Percentiles rank a stretch among this genome's conserved stretches.
These are phyloP conservation scores for Colletotrichum scovillei DNA, from an alignment of 2,329 filamentous ascomycete species.

Conservation along the genomic window DNA sequence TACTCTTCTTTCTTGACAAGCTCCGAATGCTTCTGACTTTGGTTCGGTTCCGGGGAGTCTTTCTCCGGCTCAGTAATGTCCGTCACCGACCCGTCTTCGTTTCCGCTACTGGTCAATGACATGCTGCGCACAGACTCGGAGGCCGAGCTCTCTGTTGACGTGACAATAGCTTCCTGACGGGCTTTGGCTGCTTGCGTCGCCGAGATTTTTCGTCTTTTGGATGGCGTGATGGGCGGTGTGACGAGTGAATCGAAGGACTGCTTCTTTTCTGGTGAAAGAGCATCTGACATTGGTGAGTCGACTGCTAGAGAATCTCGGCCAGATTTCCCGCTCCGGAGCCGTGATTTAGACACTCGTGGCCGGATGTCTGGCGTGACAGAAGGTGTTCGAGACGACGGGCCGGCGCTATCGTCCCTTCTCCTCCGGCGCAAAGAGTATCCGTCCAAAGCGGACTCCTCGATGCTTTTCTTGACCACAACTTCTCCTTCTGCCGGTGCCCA, in stretches of 20 bases:
- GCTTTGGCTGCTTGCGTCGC: slow-evolving; percentile 40
- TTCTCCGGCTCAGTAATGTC: slow-evolving; percentile 64
- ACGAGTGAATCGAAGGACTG: slow-evolving; percentile 56
- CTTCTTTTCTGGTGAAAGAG: slow-evolving; percentile 47
- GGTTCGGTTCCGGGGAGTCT: slow-evolving; percentile 54
- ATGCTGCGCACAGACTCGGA: slow-evolving; percentile 43
- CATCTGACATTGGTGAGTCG: slow-evolving; percentile 43
- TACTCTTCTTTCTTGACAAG: slow-evolving; percentile 48
- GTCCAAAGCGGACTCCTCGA: slow-evolving; percentile 62
- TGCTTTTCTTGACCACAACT: slow-evolving; percentile 58
- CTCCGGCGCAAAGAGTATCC: slow-evolving; percentile 68
- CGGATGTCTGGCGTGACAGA: slow-evolving; percentile 51
- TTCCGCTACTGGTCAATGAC: slow-evolving; percentile 47
- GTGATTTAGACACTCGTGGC: slow-evolving; percentile 40
- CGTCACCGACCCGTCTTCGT: slow-evolving; percentile 47
- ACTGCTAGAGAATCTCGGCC: slow-evolving; percentile 34
- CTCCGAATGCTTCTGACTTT: slow-evolving; percentile 44
- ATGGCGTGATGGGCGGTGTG: slow-evolving; percentile 66
- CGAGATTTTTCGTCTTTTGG: slow-evolving; percentile 59
- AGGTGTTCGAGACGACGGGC: slow-evolving; percentile 64
- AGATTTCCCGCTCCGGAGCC: slow-evolving; percentile 40
- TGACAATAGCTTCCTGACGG: slow-evolving; percentile 37
- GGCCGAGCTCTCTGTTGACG: slow-evolving; percentile 54
- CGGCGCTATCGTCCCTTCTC: slow-evolving; percentile 62
- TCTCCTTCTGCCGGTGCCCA: slow-evolving; percentile 73